phyloP scores from a whole-genome alignment of 75 land plant species.

The Adiantum capillusveneris region DNA sequence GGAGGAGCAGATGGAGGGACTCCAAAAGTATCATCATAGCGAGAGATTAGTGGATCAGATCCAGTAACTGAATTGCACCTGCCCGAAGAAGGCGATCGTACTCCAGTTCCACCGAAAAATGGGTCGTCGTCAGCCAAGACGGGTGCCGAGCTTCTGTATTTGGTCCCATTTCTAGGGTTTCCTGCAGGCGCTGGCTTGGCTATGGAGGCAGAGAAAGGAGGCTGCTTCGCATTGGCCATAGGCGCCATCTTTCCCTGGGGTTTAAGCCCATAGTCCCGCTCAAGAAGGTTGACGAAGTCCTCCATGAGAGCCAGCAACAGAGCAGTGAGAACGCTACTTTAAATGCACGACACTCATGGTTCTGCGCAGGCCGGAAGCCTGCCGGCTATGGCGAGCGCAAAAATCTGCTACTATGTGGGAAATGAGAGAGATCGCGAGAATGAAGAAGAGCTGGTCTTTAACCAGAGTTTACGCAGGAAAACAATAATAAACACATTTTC shows the following conservation, averaged over 20 bases:
- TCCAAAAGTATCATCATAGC: conserved; percentile 69
- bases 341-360: too few species aligned
- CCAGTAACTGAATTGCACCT: neutral
- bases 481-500: too few species aligned
- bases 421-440: too few species aligned
- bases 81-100: neutral
- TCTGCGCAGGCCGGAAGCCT: too few species aligned
- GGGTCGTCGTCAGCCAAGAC: conserved; percentile 5
- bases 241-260: conserved; percentile 74
- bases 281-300: conserved; percentile 17
- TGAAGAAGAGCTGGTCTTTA: too few species aligned
- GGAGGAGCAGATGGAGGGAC: conserved; percentile 39
- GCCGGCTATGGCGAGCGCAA: too few species aligned
- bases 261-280: conserved; percentile 49
- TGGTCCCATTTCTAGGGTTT: neutral
- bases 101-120: neutral
- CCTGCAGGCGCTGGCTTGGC: neutral
- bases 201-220: neutral
- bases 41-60: too few species aligned
- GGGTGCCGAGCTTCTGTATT: conserved; percentile 1
- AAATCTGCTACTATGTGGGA: too few species aligned
- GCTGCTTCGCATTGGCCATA: conserved; percentile 35
- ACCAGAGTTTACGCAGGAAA: too few species aligned
- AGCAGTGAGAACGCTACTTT: neutral
- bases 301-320: conserved; percentile 8